Conservation (phyloP, 768 basidiomycete genomes). For the Mycena alexandri region DNA sequence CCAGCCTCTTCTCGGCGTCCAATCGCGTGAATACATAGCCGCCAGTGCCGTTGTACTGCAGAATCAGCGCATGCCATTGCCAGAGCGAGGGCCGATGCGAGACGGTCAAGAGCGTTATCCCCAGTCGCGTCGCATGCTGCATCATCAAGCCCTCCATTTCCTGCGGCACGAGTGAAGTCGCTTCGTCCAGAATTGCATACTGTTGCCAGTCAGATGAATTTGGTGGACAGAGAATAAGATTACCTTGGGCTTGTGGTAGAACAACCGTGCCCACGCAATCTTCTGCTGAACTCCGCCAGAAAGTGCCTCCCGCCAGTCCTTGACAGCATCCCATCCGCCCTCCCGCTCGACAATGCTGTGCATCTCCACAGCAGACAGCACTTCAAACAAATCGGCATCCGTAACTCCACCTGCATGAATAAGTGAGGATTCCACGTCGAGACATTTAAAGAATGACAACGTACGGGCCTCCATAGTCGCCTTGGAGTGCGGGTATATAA, state of each 20-base stretch:
- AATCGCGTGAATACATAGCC: slow-evolving; percentile 95
- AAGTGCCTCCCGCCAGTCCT: slow-evolving; percentile 94
- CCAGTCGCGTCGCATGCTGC: slow-evolving; percentile 87
- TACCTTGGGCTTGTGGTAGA: slow-evolving; percentile 95
- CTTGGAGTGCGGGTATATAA: slow-evolving; percentile 93
- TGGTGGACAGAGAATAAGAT: slow-evolving; percentile 7
- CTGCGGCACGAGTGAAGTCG: slow-evolving; percentile 92
- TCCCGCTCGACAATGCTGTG: slow-evolving; percentile 89
- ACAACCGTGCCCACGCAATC: slow-evolving; percentile 96
- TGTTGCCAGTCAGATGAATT: slow-evolving; percentile 44
- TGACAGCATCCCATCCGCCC: slow-evolving; percentile 93
- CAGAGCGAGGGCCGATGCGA: slow-evolving; percentile 95
- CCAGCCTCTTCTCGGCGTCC: slow-evolving; percentile 90
- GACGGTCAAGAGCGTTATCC: slow-evolving; percentile 94
- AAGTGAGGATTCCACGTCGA: not conserved
- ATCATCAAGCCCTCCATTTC: slow-evolving; percentile 97
- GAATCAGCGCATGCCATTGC: slow-evolving; percentile 90
- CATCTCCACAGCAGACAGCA: slow-evolving; percentile 88
- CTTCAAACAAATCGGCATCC: slow-evolving; percentile 78
- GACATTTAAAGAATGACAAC: slow-evolving; percentile 42
- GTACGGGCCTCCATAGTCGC: slow-evolving; percentile 82
- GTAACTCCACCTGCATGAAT: slow-evolving; percentile 69
- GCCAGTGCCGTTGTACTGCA: slow-evolving; percentile 95
- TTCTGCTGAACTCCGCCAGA: slow-evolving; percentile 98
- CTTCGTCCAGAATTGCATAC: slow-evolving; percentile 98